A percentile compares a stretch with the other conserved stretches of the same genome.
Conservation (phyloP, 768 basidiomycete species). For the Royoungia palumana region DNA sequence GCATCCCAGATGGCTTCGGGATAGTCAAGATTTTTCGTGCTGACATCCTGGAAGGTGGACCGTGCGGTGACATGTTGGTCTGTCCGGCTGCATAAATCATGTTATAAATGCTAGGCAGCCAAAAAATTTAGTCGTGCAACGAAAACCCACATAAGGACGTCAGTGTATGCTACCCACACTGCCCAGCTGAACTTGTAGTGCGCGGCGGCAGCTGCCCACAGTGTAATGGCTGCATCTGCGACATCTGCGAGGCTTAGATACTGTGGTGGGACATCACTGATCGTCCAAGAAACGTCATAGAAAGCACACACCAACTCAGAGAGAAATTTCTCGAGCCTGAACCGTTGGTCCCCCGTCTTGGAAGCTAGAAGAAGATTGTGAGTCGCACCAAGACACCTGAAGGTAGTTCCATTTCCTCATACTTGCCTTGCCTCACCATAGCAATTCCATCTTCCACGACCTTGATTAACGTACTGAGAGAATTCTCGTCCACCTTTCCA, state of each 20-base stretch:
- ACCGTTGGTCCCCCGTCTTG: conserved; percentile 66
- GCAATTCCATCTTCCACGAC: conserved; percentile 63
- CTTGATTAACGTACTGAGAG: conserved; percentile 49
- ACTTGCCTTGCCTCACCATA: conserved; percentile 55
- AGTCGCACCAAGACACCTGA: not conserved
- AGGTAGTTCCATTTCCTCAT: not conserved
- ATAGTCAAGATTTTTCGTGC: conserved; percentile 82
- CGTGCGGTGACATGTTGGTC: conserved; percentile 60
- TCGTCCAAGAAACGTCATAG: not conserved
- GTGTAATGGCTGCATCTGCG: conserved; percentile 50
- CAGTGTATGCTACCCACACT: conserved; percentile 73
- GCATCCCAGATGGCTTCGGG: conserved; percentile 93
- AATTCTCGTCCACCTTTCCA: conserved; percentile 48
- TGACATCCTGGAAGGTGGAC: conserved; percentile 60
- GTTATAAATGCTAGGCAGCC: not conserved
- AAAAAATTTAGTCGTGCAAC: not conserved
- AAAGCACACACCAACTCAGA: conserved; percentile 60
- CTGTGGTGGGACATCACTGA: conserved; percentile 30
- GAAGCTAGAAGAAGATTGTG: conserved; percentile 40
- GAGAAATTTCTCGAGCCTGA: conserved; percentile 82
- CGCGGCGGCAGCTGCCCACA: conserved; percentile 68
- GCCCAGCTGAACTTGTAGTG: conserved; percentile 69
- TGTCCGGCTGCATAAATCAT: conserved; percentile 40
- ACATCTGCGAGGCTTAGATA: conserved; percentile 44
- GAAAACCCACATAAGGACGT: conserved; percentile 61